Evolutionary conservation across 169 alveolate genomes (phyloP), one percentile per base, ranked within the genome.

Genomic region (Theileria parva): DNA sequence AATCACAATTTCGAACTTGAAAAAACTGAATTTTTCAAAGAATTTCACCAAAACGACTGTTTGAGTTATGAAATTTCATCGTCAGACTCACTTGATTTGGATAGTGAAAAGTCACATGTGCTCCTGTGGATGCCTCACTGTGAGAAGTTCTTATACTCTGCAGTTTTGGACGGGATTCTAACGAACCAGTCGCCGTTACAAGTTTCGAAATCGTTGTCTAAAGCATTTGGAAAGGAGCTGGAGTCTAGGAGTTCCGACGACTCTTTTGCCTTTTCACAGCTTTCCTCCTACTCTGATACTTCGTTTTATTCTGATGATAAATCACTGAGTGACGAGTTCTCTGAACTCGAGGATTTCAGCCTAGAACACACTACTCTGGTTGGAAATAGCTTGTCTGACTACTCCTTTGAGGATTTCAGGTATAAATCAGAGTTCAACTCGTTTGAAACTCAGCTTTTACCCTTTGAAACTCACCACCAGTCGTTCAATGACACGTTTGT

Each of bases 111-210:
- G n/a, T 50, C 81, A 13, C 78, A 57, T 32, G 19, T 70, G 27
- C 50, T 85, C 59, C 87, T 85, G 32, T 77, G 78, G 79, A 85
- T 85, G 91, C 91, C 91, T 1, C 91, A 85, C 70, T 85, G 91
- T 50, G 91, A 85, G 21, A 80, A 67, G 74, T 68, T 55, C 23
- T 73, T 85, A n/a, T 85, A 85, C 67, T 70, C 44, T 15, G 59
- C 73, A 0, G 85, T 85, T 34, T 48, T 85, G 23, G 48, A 51
- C 15, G 86, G 77, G 37, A 30, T 85, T 5, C 57, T 60, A 19
- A 59, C 64, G n/a, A 77, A 77, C 53, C 59, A 30, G 19, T 79
- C 71, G 48, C 86, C 87, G 7, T 57, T 78, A 19, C 34, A 50
- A 27, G 66, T 80, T 1, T 85, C 90, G 0, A 69, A 50, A 34